Percentiles rank a stretch among this genome's conserved stretches.
Evolutionary conservation across 331 rosid species (phyloP).

Genomic region (Quercus phellos): DNA sequence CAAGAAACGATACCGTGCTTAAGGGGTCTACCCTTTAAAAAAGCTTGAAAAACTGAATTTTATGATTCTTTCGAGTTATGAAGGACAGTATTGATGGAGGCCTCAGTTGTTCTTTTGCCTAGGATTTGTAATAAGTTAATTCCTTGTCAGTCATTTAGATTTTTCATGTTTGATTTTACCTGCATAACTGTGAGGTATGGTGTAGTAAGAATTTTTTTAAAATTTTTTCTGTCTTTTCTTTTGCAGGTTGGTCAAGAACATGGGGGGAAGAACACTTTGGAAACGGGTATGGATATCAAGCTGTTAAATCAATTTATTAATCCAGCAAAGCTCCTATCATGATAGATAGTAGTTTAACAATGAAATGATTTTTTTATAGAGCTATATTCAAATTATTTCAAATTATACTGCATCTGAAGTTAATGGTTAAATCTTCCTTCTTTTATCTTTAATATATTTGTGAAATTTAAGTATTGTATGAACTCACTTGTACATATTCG

Average conservation of each 20-base stretch:
- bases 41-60: neutral
- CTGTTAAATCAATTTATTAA: neutral
- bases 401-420: neutral
- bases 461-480: neutral
- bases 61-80: neutral
- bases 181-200: neutral
- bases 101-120: neutral
- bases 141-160: conserved; percentile 15
- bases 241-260: conserved; percentile 96
- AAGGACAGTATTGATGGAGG: neutral
- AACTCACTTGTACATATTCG: conserved; percentile 2
- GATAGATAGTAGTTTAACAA: neutral
- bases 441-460: neutral
- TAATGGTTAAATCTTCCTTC: neutral
- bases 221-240: neutral
- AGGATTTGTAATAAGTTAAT: neutral
- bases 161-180: conserved; percentile 3
- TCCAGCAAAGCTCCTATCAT: conserved; percentile 1
- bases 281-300: conserved; percentile 62
- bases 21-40: neutral
- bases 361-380: neutral
- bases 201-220: neutral
- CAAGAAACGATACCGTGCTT: neutral
- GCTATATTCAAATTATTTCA: neutral
- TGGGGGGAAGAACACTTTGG: conserved; percentile 99